Evolutionary conservation across 1,284 basidiomycete genomes (phyloP).

Genomic region (Sporisorium graminicola): DNA sequence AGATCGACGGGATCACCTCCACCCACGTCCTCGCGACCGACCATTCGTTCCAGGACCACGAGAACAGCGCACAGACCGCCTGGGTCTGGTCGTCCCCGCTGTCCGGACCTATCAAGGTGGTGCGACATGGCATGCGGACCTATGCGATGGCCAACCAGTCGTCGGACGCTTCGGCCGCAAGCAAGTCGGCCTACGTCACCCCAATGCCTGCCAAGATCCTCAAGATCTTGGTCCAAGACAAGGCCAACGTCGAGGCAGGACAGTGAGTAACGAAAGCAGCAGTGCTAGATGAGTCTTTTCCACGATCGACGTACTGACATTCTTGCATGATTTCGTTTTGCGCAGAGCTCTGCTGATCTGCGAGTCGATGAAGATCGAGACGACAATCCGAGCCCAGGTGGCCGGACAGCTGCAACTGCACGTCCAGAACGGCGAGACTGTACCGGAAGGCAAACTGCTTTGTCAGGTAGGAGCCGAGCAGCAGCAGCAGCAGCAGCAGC

Average conservation of each 20-base stretch:
- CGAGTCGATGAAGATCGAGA: conserved; percentile 11
- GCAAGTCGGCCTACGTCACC: conserved; percentile 5
- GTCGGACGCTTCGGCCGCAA: conserved; percentile 2
- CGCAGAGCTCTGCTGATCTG: conserved; percentile 7
- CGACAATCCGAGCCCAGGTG: conserved; percentile 7
- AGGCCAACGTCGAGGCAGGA: conserved; percentile 1
- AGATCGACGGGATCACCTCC: conserved; percentile 7
- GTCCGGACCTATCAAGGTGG: conserved; percentile 4
- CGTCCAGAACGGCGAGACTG: conserved; percentile 8
- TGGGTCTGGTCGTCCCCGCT: conserved; percentile 7
- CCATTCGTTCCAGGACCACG: conserved; percentile 7
- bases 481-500: not conserved
- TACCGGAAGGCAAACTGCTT: conserved; percentile 3
- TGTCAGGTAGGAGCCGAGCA: conserved; percentile 2
- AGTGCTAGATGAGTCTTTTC: no score
- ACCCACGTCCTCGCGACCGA: conserved; percentile 4
- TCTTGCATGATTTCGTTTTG: not conserved
- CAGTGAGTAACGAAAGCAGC: not conserved
- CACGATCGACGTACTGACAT: not conserved
- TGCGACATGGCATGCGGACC: conserved; percentile 10
- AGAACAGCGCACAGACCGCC: conserved; percentile 1
- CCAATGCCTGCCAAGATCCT: conserved; percentile 10
- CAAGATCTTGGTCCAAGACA: conserved; percentile 7
- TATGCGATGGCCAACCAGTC: conserved; percentile 9
- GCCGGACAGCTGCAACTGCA: conserved; percentile 9